phyloP scores from a whole-genome alignment of 2,329 filamentous ascomycete genomes.

The Lomentospora prolificans region DNA sequence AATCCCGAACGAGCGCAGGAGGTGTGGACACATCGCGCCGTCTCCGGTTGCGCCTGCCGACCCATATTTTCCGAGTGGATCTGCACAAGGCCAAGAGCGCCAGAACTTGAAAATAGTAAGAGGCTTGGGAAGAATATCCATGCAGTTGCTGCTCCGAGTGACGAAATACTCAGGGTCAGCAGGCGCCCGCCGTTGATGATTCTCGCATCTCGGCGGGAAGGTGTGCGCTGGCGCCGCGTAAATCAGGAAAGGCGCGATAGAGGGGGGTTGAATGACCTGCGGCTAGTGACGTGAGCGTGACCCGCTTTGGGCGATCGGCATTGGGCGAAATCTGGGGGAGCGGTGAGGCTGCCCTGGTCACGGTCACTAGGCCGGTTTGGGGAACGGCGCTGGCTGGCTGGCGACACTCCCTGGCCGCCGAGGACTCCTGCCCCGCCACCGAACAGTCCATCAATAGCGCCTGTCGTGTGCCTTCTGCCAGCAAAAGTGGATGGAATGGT shows the following conservation, averaged over 20 bases:
- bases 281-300: not conserved
- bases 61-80: too few species aligned
- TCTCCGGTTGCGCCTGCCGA: too few species aligned
- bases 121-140: too few species aligned
- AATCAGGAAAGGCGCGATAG: not conserved
- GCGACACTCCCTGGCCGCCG: not conserved
- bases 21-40: too few species aligned
- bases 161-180: not conserved
- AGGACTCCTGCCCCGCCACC: not conserved
- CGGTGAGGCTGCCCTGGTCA: not conserved
- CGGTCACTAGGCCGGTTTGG: not conserved
- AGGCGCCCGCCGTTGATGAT: not conserved
- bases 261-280: not conserved
- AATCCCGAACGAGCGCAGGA: too few species aligned
- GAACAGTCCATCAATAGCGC: too few species aligned
- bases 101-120: too few species aligned
- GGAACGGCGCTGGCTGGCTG: not conserved
- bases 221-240: not conserved
- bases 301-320: constrained; percentile 1
- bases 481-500: too few species aligned
- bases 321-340: not conserved
- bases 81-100: too few species aligned
- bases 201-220: not conserved
- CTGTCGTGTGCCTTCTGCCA: too few species aligned
- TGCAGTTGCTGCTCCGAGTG: too few species aligned